Evolutionary conservation across 192 early-diverging fungal genomes (phyloP), one percentile per base, ranked within the genome.

Genomic region (Coemansia sp.): DNA sequence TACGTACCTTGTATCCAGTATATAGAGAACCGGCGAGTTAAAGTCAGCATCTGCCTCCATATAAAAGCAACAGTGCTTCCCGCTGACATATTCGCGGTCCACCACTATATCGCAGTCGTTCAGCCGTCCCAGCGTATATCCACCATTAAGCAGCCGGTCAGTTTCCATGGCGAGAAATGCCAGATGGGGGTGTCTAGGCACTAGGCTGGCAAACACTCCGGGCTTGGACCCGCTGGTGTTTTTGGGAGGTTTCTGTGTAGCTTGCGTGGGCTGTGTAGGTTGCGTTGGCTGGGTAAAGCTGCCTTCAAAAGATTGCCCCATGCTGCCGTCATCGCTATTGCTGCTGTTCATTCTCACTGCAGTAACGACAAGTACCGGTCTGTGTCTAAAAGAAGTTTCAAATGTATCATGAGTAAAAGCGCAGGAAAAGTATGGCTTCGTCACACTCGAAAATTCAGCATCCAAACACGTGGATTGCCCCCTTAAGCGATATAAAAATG

Each of bases 151-250:
- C 36, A 77, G 63, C 13, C 33, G 49, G 28, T 26, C 35, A 15
- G 58, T 63, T 23, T 65, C 57, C 67, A 77, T 70, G 1, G 30
- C 18, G 11, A 77, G 28, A 19, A 63, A 63, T 15, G 12, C 16
- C 18, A 77, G 59, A 30, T 77, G 73, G 11, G 73, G 73, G 52
- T 77, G 67, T 8, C 67, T 53, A 13, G 73, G 67, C 6, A 70
- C 49, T 19, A 77, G 45, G 16, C 39, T 58, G 4, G 63, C 67
- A 62, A 66, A 70, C 15, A 70, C 46, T 26, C 65, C 63, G 10
- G 63, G 59, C 12, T 38, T 33, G 46, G 40, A 31, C 13, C 31
- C 33, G 28, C 30, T 40, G 13, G 6, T 37, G 21, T 55, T 49
- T 20, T 23, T 55, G 20, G 73, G 73, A 20, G 67, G 73, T 12